Conservation (phyloP, 2,329 filamentous ascomycete genomes). For the Aspergillus sergii region DNA sequence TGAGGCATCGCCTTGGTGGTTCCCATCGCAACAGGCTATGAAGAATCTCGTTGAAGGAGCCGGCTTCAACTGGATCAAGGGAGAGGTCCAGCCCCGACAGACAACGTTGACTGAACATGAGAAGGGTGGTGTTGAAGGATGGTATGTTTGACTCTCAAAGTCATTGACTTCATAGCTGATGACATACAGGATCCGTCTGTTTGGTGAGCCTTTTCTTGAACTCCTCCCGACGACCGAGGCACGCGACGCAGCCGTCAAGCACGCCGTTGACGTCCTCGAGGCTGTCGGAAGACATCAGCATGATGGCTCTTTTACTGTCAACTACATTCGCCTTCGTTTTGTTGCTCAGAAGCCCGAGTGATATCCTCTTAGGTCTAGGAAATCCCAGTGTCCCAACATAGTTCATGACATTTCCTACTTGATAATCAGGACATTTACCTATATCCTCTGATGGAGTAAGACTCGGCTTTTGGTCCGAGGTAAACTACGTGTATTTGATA, state of each 20-base stretch:
- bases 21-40: conserved; percentile 67
- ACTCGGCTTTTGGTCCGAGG: neutral
- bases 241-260: neutral
- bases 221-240: neutral
- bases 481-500: neutral
- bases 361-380: neutral
- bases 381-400: neutral
- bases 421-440: neutral
- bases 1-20: conserved; percentile 68
- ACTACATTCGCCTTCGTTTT: neutral
- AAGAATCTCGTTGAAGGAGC: conserved; percentile 35
- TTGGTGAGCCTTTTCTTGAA: neutral
- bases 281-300: neutral
- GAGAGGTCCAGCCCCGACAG: conserved; percentile 67
- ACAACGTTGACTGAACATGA: conserved; percentile 51
- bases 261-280: neutral
- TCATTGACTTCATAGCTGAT: neutral
- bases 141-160: conserved; percentile 37
- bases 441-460: neutral
- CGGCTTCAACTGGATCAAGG: conserved; percentile 53
- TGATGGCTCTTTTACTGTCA: neutral
- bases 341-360: neutral
- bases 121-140: conserved; percentile 63
- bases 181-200: neutral
- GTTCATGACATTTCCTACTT: neutral